Evolutionary conservation across 2,329 filamentous ascomycete genomes (phyloP), one percentile per base, ranked within the genome.

Genomic region (Colletotrichum zoysiae): DNA sequence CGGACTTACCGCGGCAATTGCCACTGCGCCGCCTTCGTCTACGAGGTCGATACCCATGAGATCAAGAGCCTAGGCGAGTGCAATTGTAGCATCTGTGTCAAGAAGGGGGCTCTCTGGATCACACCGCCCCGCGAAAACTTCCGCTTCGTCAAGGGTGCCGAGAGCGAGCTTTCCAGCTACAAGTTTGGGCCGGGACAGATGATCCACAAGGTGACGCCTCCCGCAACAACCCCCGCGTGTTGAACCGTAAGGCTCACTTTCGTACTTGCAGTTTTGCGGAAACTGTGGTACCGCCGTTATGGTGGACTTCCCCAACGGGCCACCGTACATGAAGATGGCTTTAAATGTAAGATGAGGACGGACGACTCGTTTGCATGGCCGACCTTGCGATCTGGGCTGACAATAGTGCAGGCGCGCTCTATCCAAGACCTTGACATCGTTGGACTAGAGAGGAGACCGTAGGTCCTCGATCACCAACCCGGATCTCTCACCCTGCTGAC

Each of bases 81-180:
- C 81, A 90, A 91, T 79, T 93, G 92, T 81, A 92, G 89, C 80
- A 88, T 92, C 74, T 92, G 91, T 78, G 76, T 74, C 75, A 87
- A 83, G 75, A 87, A 86, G 77, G 84, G 80, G 20, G 84, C 84
- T 55, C 76, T 86, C 48, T 86, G 79, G 77, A 57, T 80, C 26
- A 77, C 82, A 44, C 77, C 80, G 8, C 75, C 77, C 5, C 73
- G 74, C 0, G 76, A 74, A 3, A 76, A 78, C 46, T 79, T 88
- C 66, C 82, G 76, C n/a, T 76, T 88, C 65, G 79, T 87, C 76
- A 86, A 86, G 76, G 87, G 87, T 44, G 78, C 76, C 73, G 74
- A 79, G 44, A 81, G 79, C 2, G 78, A 77, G 3, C 76, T 89
- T 68, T 80, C 80, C 11, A 75, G 76, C 7, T 90, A 89, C 76